phyloP scores from a whole-genome alignment of 2,329 filamentous ascomycete genomes.

The Ophiostoma novo-ulmi region DNA sequence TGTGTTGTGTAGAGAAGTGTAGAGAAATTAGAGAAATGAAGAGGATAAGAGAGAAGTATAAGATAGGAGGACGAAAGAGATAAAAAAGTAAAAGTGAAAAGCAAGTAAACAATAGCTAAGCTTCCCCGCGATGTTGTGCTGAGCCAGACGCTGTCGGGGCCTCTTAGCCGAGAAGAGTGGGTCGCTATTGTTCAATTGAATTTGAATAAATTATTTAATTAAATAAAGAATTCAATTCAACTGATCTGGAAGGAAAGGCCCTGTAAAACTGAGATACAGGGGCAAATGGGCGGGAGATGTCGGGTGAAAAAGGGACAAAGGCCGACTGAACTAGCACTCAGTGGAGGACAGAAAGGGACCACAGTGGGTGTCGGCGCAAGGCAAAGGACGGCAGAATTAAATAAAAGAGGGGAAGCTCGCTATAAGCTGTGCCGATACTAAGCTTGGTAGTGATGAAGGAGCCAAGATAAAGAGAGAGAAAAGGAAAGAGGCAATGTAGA shows the following conservation, averaged over 20 bases:
- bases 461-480: background rate
- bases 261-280: background rate
- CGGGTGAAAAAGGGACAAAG: constrained; percentile 14
- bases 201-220: no score
- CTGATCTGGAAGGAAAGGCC: background rate
- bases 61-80: background rate
- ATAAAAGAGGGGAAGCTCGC: constrained; percentile 12
- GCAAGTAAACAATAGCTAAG: constrained; percentile 9
- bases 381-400: constrained; percentile 1
- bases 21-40: background rate
- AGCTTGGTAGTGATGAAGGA: background rate
- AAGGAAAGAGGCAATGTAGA: background rate
- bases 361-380: background rate
- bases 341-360: background rate
- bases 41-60: background rate
- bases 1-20: background rate
- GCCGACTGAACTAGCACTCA: background rate
- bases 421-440: background rate
- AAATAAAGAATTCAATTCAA: background rate
- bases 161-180: constrained; percentile 14
- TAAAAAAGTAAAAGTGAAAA: background rate
- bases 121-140: constrained; percentile 16
- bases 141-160: constrained; percentile 13
- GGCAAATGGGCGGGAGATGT: constrained; percentile 8
- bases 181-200: background rate